These are phyloP conservation scores for Mycena haematopus DNA, from an alignment of 768 basidiomycete species.

Conservation along the genomic window DNA sequence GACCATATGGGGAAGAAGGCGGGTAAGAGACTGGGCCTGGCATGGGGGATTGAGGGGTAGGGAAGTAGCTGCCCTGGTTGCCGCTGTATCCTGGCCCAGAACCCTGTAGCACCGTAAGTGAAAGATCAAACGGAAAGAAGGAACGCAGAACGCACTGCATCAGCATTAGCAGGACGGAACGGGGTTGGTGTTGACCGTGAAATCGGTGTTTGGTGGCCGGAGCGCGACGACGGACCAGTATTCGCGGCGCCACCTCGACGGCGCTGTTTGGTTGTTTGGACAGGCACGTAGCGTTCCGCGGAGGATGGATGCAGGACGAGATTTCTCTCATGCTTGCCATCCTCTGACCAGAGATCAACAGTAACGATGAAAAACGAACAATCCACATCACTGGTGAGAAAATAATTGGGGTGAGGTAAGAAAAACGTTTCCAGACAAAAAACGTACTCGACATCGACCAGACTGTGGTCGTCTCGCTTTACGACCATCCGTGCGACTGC, in stretches of 20 bases:
- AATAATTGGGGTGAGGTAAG: slow-evolving; percentile 19
- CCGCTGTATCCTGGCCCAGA: slow-evolving; percentile 43
- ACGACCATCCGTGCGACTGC: slow-evolving; percentile 87
- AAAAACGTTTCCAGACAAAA: not conserved
- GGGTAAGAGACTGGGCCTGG: slow-evolving; percentile 50
- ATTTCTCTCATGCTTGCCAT: slow-evolving; percentile 85
- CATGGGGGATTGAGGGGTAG: slow-evolving; percentile 47
- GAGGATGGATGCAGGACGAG: slow-evolving; percentile 88
- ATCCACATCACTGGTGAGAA: slow-evolving; percentile 71
- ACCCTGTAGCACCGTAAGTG: not conserved
- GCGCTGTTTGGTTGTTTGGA: slow-evolving; percentile 48
- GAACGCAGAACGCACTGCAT: slow-evolving; percentile 47
- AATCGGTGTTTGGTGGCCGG: slow-evolving; percentile 54
- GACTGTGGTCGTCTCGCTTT: slow-evolving; percentile 64
- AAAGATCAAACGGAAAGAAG: not conserved
- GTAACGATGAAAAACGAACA: slow-evolving; percentile 89
- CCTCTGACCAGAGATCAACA: slow-evolving; percentile 91
- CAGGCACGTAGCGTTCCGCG: slow-evolving; percentile 73
- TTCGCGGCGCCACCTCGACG: slow-evolving; percentile 42
- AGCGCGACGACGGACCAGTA: slow-evolving; percentile 41
- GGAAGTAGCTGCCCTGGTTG: slow-evolving; percentile 50
- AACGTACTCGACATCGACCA: slow-evolving; percentile 80
- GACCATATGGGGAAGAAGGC: slow-evolving; percentile 48
- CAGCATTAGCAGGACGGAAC: slow-evolving; percentile 48
- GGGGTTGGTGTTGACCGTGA: slow-evolving; percentile 56